phyloP scores from a whole-genome alignment of 768 basidiomycete genomes.

The Boletus sensibilis region DNA sequence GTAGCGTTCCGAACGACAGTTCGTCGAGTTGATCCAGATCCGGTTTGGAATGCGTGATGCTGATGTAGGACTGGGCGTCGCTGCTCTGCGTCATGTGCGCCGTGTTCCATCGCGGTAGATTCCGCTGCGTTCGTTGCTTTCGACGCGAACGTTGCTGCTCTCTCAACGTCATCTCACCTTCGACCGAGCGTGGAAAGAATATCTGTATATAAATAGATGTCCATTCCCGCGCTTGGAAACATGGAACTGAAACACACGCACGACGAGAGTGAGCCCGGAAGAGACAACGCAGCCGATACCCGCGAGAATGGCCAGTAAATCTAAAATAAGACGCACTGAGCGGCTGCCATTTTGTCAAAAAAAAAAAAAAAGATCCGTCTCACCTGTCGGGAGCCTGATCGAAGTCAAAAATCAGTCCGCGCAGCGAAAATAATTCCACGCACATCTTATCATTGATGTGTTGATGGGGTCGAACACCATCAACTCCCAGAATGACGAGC shows the following conservation, averaged over 20 bases:
- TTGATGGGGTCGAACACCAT: slow-evolving; percentile 61
- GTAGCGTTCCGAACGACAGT: neutral
- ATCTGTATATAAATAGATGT: slow-evolving; percentile 46
- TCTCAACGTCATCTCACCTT: slow-evolving; percentile 56
- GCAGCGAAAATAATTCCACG: slow-evolving; percentile 1
- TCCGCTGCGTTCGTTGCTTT: slow-evolving; percentile 20
- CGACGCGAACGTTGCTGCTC: slow-evolving; percentile 40
- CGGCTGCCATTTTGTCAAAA: too few relatives aligned
- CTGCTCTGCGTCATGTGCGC: neutral
- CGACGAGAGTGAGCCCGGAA: slow-evolving; percentile 72
- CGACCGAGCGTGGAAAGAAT: slow-evolving; percentile 79
- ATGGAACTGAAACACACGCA: slow-evolving; percentile 25
- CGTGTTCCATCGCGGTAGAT: neutral
- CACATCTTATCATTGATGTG: slow-evolving; percentile 64
- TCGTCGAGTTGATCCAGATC: neutral
- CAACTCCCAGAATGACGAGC: slow-evolving; percentile 61
- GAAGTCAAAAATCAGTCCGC: neutral
- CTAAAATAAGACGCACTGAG: slow-evolving; percentile 30
- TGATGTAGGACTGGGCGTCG: slow-evolving; percentile 14
- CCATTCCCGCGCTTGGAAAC: neutral
- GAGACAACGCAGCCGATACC: slow-evolving; percentile 64
- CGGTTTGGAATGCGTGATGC: slow-evolving; percentile 1
- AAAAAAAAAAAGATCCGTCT: neutral
- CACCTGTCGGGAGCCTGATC: slow-evolving; percentile 30
- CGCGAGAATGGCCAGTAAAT: slow-evolving; percentile 57